These are phyloP conservation scores for Leishmania gerbilli DNA, from an alignment of 208 protist genomes.

Conservation along the genomic window DNA sequence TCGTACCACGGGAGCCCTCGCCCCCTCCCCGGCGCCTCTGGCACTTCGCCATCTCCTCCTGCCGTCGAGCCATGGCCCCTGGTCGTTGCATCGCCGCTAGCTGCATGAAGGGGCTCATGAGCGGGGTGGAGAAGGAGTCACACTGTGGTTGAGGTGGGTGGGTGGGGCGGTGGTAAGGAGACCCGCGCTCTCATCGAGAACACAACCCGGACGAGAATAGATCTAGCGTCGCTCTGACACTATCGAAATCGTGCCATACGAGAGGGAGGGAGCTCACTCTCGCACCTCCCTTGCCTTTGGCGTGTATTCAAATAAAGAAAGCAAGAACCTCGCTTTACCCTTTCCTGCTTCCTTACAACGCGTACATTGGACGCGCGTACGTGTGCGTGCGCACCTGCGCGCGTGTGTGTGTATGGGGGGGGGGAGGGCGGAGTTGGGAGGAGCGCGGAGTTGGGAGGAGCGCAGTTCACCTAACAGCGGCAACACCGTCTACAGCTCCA, in stretches of 20 bases:
- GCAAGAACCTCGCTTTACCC: neutral
- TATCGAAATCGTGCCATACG: neutral
- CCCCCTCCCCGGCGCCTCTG: neutral
- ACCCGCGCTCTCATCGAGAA: neutral
- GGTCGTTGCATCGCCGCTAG: neutral
- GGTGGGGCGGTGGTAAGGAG: neutral
- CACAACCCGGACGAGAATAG: neutral
- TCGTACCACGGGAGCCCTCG: neutral
- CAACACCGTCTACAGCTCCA: neutral
- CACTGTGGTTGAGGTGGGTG: neutral
- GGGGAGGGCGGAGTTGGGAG: neutral
- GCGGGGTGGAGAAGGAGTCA: neutral
- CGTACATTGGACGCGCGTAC: neutral
- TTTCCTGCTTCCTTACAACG: too few species aligned
- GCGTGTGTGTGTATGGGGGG: neutral
- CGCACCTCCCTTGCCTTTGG: neutral
- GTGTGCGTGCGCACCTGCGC: neutral
- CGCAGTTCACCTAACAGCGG: neutral
- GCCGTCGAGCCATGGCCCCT: neutral
- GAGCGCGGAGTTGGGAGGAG: neutral
- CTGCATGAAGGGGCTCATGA: neutral
- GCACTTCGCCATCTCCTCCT: neutral
- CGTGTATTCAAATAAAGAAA: neutral
- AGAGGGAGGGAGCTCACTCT: neutral
- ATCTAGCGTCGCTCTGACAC: neutral